phyloP scores from a whole-genome alignment of 106 monocot genomes.

The Acanthochlamys bracteata region DNA sequence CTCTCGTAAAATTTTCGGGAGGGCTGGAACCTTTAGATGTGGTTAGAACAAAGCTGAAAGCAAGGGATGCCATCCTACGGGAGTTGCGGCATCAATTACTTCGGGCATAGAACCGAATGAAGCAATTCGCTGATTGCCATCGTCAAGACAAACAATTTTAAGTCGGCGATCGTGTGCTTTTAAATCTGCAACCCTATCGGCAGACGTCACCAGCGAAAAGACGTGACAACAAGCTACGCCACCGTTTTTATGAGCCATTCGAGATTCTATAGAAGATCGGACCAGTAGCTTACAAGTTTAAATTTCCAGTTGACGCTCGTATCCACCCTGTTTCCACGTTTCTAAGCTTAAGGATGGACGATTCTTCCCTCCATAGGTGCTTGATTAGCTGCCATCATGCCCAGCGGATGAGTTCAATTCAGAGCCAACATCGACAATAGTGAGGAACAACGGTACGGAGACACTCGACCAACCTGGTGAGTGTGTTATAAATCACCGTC shows the following conservation, averaged over 20 bases:
- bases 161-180: constrained; percentile 3
- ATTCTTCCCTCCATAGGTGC: no score
- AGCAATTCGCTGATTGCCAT: not conserved
- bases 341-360: no score
- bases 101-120: not conserved
- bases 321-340: no score
- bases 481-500: no score
- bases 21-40: not conserved
- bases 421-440: no score
- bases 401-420: no score
- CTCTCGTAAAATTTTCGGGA: not conserved
- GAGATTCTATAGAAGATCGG: constrained; percentile 2
- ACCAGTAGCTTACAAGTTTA: constrained; percentile 4
- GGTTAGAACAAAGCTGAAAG: not conserved
- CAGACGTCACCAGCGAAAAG: not conserved
- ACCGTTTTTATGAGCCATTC: not conserved
- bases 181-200: constrained; percentile 3
- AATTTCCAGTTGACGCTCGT: no score
- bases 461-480: no score
- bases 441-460: no score
- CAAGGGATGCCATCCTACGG: not conserved
- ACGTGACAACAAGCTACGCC: not conserved
- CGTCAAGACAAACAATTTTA: not conserved
- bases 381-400: no score
- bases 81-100: not conserved